Base-by-base conservation (phyloP, 192 early-diverging fungal species). In the Dispira simplex region DNA sequence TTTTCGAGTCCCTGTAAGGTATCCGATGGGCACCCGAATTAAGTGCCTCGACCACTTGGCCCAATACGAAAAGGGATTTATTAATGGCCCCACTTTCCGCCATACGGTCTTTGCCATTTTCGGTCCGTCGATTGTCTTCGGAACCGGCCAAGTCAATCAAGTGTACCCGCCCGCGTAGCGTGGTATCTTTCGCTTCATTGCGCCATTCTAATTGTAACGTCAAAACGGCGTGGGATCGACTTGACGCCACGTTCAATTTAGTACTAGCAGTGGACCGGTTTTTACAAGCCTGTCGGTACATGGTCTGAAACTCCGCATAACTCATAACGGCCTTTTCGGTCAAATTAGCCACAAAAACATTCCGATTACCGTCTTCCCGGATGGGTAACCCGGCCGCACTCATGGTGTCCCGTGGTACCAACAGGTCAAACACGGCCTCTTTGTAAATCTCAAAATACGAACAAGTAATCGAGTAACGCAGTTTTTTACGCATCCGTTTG, bases 371-470 rank as follows among this genome's bases (percentile, higher is more conserved):
- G 64, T 78, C 81, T 64, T 85, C 80, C 25, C 83, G 72, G 26
- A 86, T 81, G 0, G 74, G 69, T 49, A 86, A 62, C 0, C 73
- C 77, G 14, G 66, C 63, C 0, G 63, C 21, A 21, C 65, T 53
- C 52, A 67, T 69, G 0, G 63, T 51, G 10, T 78, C 75, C 23
- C 70, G 69, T 18, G 74, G 70, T 23, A 68, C 67, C 9, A 81
- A 63, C 46, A 85, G 57, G 58, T 86, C 83, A 47, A 78, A 79
- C 11, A 86, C 77, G 2, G 71, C 70, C 49, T 86, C 85, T 46
- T 85, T 84, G 68, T 86, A 83, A 55, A 86, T 85, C 73, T 86
- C 85, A 63, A 77, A 83, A 63, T 81, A 85, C 27, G 82, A 79
- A 18, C 83, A 57, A 1, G 69, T 62, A 10, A 84, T 67, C n/a